A percentile compares a stretch with the other conserved stretches of the same genome.
Evolutionary conservation across 139 green algal genomes (phyloP).

Genomic region (Haematococcus sp.): DNA sequence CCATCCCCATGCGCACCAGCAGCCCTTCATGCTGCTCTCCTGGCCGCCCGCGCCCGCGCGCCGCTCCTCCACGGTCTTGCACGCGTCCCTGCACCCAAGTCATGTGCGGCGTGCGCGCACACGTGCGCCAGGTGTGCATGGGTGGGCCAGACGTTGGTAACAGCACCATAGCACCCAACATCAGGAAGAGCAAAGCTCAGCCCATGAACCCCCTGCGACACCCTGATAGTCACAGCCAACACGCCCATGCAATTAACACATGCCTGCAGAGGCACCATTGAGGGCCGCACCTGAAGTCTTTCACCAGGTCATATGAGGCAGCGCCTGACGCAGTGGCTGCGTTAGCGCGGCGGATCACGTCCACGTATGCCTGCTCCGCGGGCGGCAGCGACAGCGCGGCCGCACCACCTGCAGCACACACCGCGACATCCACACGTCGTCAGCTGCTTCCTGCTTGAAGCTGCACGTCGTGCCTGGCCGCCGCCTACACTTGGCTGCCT

Average conservation of each 20-base stretch:
- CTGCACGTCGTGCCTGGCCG: background rate
- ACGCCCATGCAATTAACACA: too few species aligned
- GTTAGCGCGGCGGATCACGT: slow-evolving; percentile 49
- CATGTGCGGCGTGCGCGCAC: too few species aligned
- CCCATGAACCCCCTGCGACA: too few species aligned
- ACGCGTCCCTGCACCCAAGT: slow-evolving; percentile 8
- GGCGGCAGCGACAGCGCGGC: slow-evolving; percentile 40
- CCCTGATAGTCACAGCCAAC: too few species aligned
- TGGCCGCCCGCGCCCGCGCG: too few species aligned
- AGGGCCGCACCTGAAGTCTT: slow-evolving; percentile 27
- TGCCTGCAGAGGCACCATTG: too few species aligned
- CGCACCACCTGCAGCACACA: background rate
- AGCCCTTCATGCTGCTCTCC: too few species aligned
- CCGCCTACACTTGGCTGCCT: too few species aligned
- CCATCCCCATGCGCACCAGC: too few species aligned
- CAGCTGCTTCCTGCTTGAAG: background rate
- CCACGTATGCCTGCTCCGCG: slow-evolving; percentile 64
- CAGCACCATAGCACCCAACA: too few species aligned
- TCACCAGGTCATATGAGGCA: slow-evolving; percentile 26
- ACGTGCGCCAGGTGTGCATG: background rate
- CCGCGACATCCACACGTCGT: background rate
- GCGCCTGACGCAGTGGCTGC: slow-evolving; percentile 9
- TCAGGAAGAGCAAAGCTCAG: too few species aligned
- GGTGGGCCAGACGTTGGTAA: too few species aligned
- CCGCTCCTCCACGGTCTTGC: background rate